Evolutionary conservation across 2,329 filamentous ascomycete genomes (phyloP).

Genomic region (Diaporthe ampelina): DNA sequence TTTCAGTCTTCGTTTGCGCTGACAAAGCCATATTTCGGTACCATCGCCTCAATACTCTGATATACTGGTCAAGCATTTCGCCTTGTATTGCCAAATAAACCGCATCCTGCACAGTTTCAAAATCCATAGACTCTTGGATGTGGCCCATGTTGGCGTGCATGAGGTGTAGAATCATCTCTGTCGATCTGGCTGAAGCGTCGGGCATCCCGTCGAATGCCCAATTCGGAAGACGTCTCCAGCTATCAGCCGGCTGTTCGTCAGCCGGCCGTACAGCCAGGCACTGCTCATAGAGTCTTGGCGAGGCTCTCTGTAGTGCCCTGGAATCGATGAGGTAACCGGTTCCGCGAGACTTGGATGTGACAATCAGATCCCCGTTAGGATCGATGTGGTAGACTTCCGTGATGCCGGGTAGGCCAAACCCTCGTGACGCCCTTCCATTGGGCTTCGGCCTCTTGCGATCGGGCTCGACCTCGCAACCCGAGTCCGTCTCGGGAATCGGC

Average conservation of each 20-base stretch:
- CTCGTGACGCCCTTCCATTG: neutral
- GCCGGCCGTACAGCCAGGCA: neutral
- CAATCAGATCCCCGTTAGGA: neutral
- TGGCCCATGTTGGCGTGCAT: neutral
- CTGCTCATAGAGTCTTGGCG: neutral
- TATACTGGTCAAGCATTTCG: neutral
- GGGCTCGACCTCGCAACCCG: neutral
- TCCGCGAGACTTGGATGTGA: neutral
- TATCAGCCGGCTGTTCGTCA: neutral
- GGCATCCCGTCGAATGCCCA: neutral
- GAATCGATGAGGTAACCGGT: neutral
- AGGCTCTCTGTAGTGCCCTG: neutral
- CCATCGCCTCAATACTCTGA: neutral
- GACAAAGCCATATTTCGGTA: neutral
- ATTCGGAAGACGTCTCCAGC: too few relatives aligned
- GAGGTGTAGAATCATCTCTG: neutral
- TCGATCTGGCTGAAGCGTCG: neutral
- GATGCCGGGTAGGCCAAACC: neutral
- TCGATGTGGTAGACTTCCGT: neutral
- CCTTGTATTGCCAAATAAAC: neutral
- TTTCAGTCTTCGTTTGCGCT: too few relatives aligned
- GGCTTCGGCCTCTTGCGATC: neutral
- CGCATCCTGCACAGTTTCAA: neutral
- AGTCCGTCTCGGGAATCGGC: neutral
- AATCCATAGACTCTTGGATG: neutral